phyloP scores from a whole-genome alignment of 169 alveolate genomes.

The Cystoisospora suis region DNA sequence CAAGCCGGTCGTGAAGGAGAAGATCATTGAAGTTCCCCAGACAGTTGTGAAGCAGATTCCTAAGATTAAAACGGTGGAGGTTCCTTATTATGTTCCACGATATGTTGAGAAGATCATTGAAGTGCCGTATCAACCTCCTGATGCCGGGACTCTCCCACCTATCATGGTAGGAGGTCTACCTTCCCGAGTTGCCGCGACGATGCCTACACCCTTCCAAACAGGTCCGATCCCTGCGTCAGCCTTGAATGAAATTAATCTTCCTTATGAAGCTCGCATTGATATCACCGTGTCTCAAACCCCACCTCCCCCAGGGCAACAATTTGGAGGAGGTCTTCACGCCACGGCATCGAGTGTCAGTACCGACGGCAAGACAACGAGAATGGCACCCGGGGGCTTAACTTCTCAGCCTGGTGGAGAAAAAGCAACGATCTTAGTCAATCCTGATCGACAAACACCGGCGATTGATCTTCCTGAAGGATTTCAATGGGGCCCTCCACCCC shows the following conservation, averaged over 20 bases:
- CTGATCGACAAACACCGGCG: conserved; percentile 11
- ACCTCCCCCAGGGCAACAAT: conserved; percentile 34
- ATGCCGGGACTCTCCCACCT: conserved; percentile 69
- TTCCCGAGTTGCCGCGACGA: conserved; percentile 67
- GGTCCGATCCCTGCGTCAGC: conserved; percentile 49
- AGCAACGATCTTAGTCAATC: background rate
- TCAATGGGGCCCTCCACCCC: conserved; percentile 72
- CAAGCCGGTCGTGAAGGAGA: conserved; percentile 82
- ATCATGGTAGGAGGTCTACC: conserved; percentile 67
- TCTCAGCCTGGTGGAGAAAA: conserved; percentile 38
- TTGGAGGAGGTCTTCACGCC: background rate
- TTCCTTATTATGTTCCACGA: conserved; percentile 84
- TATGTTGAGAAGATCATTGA: conserved; percentile 84
- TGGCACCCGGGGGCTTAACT: conserved; percentile 21
- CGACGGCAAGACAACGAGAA: conserved; percentile 37
- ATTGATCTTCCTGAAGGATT: conserved; percentile 76
- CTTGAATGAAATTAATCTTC: conserved; percentile 41
- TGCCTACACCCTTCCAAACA: conserved; percentile 48
- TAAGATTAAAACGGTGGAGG: conserved; percentile 82
- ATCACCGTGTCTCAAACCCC: conserved; percentile 51
- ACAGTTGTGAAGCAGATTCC: conserved; percentile 83
- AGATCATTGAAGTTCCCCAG: conserved; percentile 82
- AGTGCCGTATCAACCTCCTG: conserved; percentile 81
- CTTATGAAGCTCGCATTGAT: conserved; percentile 63
- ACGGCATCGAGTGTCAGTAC: background rate